phyloP scores from a whole-genome alignment of 257 asterid genomes.

The Capsicum rhomboideum region DNA sequence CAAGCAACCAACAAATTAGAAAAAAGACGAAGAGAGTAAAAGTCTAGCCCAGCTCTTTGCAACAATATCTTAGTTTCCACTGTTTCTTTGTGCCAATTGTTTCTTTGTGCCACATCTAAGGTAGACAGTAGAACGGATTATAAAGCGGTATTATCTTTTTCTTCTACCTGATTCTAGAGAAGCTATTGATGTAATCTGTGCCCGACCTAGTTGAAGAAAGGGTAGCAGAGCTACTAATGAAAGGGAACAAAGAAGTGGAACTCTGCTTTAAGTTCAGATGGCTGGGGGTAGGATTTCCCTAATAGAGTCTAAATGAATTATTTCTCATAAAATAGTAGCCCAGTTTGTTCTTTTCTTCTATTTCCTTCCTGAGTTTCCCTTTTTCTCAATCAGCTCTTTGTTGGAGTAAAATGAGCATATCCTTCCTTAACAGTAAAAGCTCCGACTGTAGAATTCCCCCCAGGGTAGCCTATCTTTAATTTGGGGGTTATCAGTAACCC shows the following conservation, averaged over 20 bases:
- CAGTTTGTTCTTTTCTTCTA: background rate
- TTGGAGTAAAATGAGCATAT: background rate
- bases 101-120: background rate
- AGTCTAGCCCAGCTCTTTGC: background rate
- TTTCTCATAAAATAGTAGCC: background rate
- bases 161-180: background rate
- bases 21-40: background rate
- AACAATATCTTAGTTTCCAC: background rate
- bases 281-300: background rate
- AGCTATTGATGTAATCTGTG: background rate
- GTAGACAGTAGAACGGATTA: background rate
- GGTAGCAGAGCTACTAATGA: background rate
- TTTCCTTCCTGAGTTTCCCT: background rate
- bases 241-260: background rate
- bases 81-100: background rate
- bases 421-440: background rate
- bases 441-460: background rate
- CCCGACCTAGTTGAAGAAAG: background rate
- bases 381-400: background rate
- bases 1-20: background rate
- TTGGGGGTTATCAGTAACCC: too few species aligned
- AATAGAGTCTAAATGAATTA: background rate
- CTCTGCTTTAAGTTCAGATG: background rate
- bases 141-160: background rate
- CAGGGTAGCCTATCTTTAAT: background rate